Evolutionary conservation across 805 yeast genomes (phyloP), one percentile per base, ranked within the genome.

Genomic region (Candida sithepensis): DNA sequence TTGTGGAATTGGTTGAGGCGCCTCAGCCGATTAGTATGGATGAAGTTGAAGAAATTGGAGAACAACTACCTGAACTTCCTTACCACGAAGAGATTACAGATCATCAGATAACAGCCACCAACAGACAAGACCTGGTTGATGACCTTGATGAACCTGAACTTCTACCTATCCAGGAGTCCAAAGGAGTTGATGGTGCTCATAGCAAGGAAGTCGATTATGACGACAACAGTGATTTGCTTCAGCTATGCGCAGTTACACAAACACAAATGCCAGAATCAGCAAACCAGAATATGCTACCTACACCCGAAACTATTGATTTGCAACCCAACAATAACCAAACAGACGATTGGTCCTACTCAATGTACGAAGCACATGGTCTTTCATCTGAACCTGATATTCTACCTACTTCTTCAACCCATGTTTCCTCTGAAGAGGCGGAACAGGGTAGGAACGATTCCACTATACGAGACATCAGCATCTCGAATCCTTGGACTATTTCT

Each of bases 401-500:
- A 16, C 9, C 12, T 3, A 23, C 6, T 24, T 19, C n/a, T n/a
- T n/a, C n/a, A n/a, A n/a, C n/a, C n/a, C n/a, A n/a, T n/a, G n/a
- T n/a, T n/a, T n/a, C n/a, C n/a, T n/a, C n/a, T n/a, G n/a, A 18
- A 22, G 22, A 20, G 22, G 32, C 5, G n/a, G 32, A 26, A 28
- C 9, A 16, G n/a, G 16, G 22, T 20, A 20, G 22, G 3, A 34
- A 4, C 22, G 39, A 42, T 34, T 10, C 23, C 2, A 34, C 18
- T 4, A 4, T 32, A n/a, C 18, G 19, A 21, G 45, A 43, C 37
- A 49, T 54, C 1, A 39, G 47, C 1, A 32, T 58, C 2, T 54
- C 60, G 1, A 62, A 61, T 41, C 64, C 66, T 0, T 60, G 59
- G 50, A 47, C 50, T 1, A 40, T 53, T 4, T 21, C 57, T 2